Conservation (phyloP, 805 yeast species). For the Vanderwaltozyma verrucispora region DNA sequence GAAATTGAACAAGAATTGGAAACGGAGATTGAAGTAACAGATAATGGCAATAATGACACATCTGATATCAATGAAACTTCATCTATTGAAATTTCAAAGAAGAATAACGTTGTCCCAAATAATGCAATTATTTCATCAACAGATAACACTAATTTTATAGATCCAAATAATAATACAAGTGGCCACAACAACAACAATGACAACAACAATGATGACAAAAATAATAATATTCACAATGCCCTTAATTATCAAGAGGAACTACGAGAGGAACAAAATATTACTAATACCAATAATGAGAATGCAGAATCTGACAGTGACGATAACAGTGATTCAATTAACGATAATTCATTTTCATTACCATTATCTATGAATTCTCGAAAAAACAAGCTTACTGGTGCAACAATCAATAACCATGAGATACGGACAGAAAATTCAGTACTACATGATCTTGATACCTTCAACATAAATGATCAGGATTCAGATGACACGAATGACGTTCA, state of each 20-base stretch:
- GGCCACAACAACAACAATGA: neutral
- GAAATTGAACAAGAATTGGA: neutral
- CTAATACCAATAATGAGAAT: neutral
- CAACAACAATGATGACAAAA: neutral
- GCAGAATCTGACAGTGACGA: constrained; percentile 7
- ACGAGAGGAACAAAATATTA: too few species aligned
- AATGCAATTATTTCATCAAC: too few species aligned
- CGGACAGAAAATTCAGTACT: neutral
- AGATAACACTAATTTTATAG: too few species aligned
- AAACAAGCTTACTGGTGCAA: neutral
- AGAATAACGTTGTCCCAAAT: too few species aligned
- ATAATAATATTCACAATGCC: too few species aligned
- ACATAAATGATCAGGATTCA: neutral
- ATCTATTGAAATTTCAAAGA: too few species aligned
- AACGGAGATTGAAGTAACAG: neutral
- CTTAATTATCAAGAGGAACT: too few species aligned
- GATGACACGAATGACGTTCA: too few species aligned
- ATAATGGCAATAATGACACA: too few species aligned
- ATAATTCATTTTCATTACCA: constrained; percentile 46
- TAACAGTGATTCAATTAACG: constrained; percentile 15
- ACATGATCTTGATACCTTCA: neutral
- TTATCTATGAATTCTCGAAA: constrained; percentile 14
- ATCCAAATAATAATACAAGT: neutral
- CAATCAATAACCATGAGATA: too few species aligned
- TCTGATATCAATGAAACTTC: too few species aligned